phyloP scores from a whole-genome alignment of 345 rosid species.

The Eutrema heterophyllum region DNA sequence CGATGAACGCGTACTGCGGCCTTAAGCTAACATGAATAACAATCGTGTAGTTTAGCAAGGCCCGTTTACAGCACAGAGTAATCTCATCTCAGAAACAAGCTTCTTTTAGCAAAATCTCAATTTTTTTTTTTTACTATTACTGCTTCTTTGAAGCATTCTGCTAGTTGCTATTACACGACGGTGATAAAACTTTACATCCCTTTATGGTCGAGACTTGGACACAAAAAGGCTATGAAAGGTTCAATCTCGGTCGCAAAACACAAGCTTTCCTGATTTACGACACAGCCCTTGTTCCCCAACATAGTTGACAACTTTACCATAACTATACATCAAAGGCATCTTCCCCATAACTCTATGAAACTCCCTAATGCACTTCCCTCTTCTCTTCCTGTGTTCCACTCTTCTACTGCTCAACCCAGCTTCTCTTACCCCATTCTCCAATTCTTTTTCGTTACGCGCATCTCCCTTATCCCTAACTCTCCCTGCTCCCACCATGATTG shows the following conservation, averaged over 20 bases:
- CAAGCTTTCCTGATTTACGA: slow-evolving; percentile 49
- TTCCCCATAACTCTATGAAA: slow-evolving; percentile 56
- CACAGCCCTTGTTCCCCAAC: slow-evolving; percentile 73
- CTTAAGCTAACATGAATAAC: too few species aligned
- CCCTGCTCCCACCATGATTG: slow-evolving; percentile 61
- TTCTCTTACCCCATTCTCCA: slow-evolving; percentile 30
- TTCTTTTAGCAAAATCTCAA: too few species aligned
- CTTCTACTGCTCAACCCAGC: slow-evolving; percentile 68
- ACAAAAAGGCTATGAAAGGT: neutral
- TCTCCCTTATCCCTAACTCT: slow-evolving; percentile 74
- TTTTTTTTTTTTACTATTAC: too few species aligned
- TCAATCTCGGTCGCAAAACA: slow-evolving; percentile 46
- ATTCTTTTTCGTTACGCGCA: slow-evolving; percentile 42
- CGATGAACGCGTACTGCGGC: too few species aligned
- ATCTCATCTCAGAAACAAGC: neutral
- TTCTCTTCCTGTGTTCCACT: slow-evolving; percentile 62
- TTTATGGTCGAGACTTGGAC: neutral
- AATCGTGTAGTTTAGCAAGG: too few species aligned
- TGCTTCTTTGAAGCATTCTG: neutral
- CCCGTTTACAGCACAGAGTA: neutral
- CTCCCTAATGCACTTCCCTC: slow-evolving; percentile 57
- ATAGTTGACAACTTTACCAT: slow-evolving; percentile 54
- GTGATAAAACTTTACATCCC: too few species aligned
- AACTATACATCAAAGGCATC: slow-evolving; percentile 63
- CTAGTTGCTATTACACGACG: neutral